Conservation (phyloP, 805 yeast species). For the Debaryomyces prosopidis region DNA sequence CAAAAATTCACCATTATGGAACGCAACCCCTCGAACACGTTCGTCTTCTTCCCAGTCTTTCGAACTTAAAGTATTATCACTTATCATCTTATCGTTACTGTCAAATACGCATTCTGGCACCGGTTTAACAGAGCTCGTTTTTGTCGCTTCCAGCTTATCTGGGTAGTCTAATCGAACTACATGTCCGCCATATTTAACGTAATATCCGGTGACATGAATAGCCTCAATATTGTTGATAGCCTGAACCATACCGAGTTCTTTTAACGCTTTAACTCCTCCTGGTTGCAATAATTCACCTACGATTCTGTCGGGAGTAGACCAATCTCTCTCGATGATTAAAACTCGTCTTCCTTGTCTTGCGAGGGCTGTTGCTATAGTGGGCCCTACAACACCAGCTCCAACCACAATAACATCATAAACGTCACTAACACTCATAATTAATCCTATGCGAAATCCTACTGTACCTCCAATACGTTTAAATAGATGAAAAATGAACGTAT, state of each 20-base stretch:
- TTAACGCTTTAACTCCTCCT: conserved; percentile 85
- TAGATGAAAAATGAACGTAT: too few species aligned
- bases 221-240: conserved; percentile 79
- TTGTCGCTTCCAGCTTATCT: conserved; percentile 46
- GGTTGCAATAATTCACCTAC: conserved; percentile 98
- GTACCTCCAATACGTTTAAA: too few species aligned
- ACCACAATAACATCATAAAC: conserved; percentile 80
- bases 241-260: conserved; percentile 78
- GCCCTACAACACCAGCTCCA: conserved; percentile 99
- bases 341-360: conserved; percentile 91
- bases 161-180: conserved; percentile 71
- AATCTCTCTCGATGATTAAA: conserved; percentile 78
- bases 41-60: conserved; percentile 60
- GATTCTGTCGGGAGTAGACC: conserved; percentile 91
- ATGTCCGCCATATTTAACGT: conserved; percentile 65
- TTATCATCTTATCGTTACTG: conserved; percentile 54
- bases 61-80: conserved; percentile 49
- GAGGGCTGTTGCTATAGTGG: conserved; percentile 84
- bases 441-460: background rate
- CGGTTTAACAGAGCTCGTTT: conserved; percentile 45
- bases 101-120: conserved; percentile 56
- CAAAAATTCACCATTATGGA: conserved; percentile 90
- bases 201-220: conserved; percentile 74
- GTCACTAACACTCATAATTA: conserved; percentile 1
- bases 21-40: conserved; percentile 73